Evolutionary conservation across 441 rosid genomes (phyloP).

Genomic region (Gossypium lobatum): DNA sequence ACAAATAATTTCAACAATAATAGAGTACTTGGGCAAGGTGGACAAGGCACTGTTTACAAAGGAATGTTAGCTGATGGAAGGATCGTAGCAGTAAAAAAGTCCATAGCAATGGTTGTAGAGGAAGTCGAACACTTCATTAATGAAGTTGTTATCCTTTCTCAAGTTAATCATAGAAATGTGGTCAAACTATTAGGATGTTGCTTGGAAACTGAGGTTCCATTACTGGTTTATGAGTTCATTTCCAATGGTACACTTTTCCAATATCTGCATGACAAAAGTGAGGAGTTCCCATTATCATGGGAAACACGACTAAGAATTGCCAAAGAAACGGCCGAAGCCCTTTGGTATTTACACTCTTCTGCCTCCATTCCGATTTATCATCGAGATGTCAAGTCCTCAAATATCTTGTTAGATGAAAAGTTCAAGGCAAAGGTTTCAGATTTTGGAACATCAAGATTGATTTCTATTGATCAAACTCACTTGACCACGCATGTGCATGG

Average conservation of each 20-base stretch:
- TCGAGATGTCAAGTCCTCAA: background rate
- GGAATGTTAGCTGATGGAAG: background rate
- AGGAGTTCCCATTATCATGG: background rate
- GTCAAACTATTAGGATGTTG: background rate
- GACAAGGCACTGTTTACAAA: background rate
- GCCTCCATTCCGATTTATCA: background rate
- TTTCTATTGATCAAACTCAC: background rate
- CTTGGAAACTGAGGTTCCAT: background rate
- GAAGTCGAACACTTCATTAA: background rate
- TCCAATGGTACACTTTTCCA: background rate
- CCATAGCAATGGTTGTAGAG: background rate
- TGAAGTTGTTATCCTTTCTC: background rate
- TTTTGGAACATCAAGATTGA: background rate
- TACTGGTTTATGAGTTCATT: background rate
- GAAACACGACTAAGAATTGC: background rate
- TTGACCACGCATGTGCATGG: background rate
- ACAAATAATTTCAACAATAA: background rate
- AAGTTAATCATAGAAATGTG: background rate
- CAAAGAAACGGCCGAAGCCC: background rate
- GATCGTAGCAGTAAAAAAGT: background rate
- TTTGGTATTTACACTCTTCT: background rate
- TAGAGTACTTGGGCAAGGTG: background rate
- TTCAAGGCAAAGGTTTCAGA: background rate
- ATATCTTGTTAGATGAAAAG: background rate
- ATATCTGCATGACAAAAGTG: background rate